Percentiles rank a stretch among this genome's conserved stretches.
These are phyloP conservation scores for Tieghemiomyces parasiticus DNA, from an alignment of 192 early-diverging fungal species.

Conservation along the genomic window DNA sequence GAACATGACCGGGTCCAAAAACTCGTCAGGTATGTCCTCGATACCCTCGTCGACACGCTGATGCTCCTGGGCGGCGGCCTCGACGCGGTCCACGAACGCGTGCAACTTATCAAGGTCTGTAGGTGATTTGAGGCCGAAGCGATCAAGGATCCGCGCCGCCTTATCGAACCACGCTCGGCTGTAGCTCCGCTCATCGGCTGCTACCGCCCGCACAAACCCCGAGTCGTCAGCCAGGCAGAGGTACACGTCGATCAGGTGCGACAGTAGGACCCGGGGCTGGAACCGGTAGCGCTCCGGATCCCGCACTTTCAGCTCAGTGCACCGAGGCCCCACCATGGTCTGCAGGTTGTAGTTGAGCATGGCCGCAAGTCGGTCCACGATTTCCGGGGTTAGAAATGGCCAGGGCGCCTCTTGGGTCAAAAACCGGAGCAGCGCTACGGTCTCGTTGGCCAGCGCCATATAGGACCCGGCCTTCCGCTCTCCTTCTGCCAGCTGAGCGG, in stretches of 20 bases:
- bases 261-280: slow-evolving; percentile 66
- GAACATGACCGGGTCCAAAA: slow-evolving; percentile 74
- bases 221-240: slow-evolving; percentile 43
- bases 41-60: slow-evolving; percentile 61
- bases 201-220: slow-evolving; percentile 68
- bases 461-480: slow-evolving; percentile 81
- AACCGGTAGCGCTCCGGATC: slow-evolving; percentile 72
- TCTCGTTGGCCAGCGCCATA: slow-evolving; percentile 79
- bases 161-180: slow-evolving; percentile 57
- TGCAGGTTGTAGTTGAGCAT: slow-evolving; percentile 95
- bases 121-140: slow-evolving; percentile 42
- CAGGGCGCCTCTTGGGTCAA: slow-evolving; percentile 60
- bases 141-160: slow-evolving; percentile 51
- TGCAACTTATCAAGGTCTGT: slow-evolving; percentile 45
- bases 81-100: slow-evolving; percentile 57
- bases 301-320: slow-evolving; percentile 70
- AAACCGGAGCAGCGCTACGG: slow-evolving; percentile 82
- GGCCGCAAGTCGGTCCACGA: slow-evolving; percentile 85
- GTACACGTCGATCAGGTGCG: slow-evolving; percentile 74
- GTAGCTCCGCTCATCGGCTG: slow-evolving; percentile 76
- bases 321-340: slow-evolving; percentile 79
- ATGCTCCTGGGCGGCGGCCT: slow-evolving; percentile 43
- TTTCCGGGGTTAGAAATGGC: slow-evolving; percentile 78
- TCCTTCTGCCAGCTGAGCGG: slow-evolving; percentile 25
- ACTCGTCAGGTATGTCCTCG: slow-evolving; percentile 77